Evolutionary conservation across 108 stramenopile genomes (phyloP).

Genomic region (Discostella pseudostelligera): DNA sequence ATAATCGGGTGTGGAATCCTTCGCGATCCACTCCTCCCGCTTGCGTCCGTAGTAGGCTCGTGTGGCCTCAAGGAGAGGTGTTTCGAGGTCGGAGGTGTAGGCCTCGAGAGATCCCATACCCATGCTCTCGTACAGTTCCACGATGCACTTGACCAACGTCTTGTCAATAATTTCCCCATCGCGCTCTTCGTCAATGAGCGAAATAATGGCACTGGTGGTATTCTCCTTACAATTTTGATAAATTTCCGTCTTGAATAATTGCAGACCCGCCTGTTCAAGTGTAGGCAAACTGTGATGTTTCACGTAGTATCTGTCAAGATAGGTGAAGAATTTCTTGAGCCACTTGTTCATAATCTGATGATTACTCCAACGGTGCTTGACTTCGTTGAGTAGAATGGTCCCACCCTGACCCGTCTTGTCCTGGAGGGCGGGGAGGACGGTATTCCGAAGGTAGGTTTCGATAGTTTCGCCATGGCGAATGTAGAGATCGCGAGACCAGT

Average conservation of each 20-base stretch:
- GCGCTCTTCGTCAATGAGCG: constrained; percentile 92
- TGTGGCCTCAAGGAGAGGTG: constrained; percentile 83
- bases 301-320: constrained; percentile 98
- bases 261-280: constrained; percentile 88
- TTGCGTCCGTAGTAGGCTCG: constrained; percentile 93
- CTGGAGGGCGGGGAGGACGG: constrained; percentile 89
- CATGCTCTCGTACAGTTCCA: constrained; percentile 97
- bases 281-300: constrained; percentile 93
- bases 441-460: constrained; percentile 84
- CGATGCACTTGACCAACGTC: constrained; percentile 88
- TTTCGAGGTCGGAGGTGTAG: constrained; percentile 92
- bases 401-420: constrained; percentile 84
- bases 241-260: constrained; percentile 90
- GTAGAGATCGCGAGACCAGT: constrained; percentile 98
- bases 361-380: constrained; percentile 93
- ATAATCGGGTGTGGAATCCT: constrained; percentile 95
- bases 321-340: constrained; percentile 98
- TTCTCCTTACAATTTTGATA: constrained; percentile 92
- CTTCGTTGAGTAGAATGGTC: constrained; percentile 88
- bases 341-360: constrained; percentile 99
- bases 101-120: constrained; percentile 93
- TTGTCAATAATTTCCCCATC: constrained; percentile 95
- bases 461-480: constrained; percentile 94
- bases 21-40: constrained; percentile 94
- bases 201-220: constrained; percentile 88